Conservation (phyloP, 1,139 yeast species). For the Blastobotrys proliferans region DNA sequence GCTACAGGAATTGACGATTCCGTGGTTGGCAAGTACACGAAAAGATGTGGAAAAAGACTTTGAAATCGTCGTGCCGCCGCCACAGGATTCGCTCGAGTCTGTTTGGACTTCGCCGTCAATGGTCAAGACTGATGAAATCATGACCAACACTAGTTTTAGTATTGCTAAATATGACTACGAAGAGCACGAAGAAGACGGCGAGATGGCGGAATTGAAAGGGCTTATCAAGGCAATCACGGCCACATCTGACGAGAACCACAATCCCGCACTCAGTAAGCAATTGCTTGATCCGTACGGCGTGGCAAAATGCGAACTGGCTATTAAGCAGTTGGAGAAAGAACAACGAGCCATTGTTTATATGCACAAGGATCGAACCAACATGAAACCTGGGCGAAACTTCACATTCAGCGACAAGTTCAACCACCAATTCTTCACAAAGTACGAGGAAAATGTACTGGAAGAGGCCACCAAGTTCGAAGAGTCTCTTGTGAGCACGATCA, state of each 20-base stretch:
- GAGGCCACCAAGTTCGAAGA: constrained; percentile 46
- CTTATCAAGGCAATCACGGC: constrained; percentile 57
- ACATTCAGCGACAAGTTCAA: constrained; percentile 55
- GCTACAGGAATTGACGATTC: constrained; percentile 20
- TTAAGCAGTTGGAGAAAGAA: constrained; percentile 49
- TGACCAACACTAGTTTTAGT: constrained; percentile 20
- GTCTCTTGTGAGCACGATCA: constrained; percentile 38
- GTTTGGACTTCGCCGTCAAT: constrained; percentile 25
- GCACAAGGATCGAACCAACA: constrained; percentile 44
- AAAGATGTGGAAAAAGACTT: constrained; percentile 10
- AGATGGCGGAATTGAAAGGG: constrained; percentile 17
- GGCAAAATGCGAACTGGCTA: constrained; percentile 46
- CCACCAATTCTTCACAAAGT: constrained; percentile 40
- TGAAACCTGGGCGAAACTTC: constrained; percentile 45
- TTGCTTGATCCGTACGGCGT: constrained; percentile 46
- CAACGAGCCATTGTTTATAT: constrained; percentile 51
- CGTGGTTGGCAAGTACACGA: constrained; percentile 35
- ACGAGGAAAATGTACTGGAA: constrained; percentile 43
- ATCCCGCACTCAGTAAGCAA: constrained; percentile 41
- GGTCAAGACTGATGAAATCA: constrained; percentile 29
- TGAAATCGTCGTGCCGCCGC: constrained; percentile 35
- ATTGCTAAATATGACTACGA: constrained; percentile 1
- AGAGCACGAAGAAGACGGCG: constrained; percentile 1
- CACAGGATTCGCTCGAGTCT: constrained; percentile 25
- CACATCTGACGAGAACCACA: constrained; percentile 48